Evolutionary conservation across 163 green algal species (phyloP), one percentile per base, ranked within the genome.

Genomic region (Chlamydomonas reinhardtii): DNA sequence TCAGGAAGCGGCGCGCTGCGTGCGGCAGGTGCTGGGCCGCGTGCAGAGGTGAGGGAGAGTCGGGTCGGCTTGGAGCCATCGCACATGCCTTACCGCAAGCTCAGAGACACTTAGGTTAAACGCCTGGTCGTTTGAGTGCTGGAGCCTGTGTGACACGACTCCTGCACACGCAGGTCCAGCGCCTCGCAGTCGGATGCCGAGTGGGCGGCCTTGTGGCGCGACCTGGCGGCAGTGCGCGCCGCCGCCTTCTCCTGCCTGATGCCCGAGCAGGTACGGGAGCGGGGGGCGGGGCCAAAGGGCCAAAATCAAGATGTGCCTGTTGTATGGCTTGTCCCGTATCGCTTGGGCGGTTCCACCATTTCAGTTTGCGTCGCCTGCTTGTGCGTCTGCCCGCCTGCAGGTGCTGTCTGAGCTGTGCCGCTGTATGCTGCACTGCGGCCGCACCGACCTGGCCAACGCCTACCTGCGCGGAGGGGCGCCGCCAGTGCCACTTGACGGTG

Each of bases 341-440:
- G n/a, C n/a, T n/a, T n/a, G n/a, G n/a, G n/a, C n/a, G n/a, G n/a
- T n/a, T n/a, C n/a, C n/a, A n/a, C n/a, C n/a, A n/a, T n/a, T n/a
- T n/a, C n/a, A n/a, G n/a, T n/a, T n/a, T n/a, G n/a, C n/a, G n/a
- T n/a, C n/a, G n/a, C n/a, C n/a, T n/a, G n/a, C n/a, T 14, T 56
- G 14, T 17, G 2, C 48, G 11, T 17, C 48, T 17, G 48, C 48
- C 19, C 9, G 11, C 59, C 31, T 29, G 27, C 37, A 76, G 77
- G 64, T 87, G 71, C 81, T 87, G 70, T 61, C 56, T 4, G 81
- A 87, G 81, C 24, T 87, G 59, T 35, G 31, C 8, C 70, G 81
- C 20, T 80, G 70, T 59, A 52, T 87, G 70, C 37, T 79, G 70
- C 81, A 87, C 71, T 81, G 81, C 71, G 81, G 81, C 70, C 81